Base-by-base conservation (phyloP, 306 rosid genomes). In the Biancaea sappan region DNA sequence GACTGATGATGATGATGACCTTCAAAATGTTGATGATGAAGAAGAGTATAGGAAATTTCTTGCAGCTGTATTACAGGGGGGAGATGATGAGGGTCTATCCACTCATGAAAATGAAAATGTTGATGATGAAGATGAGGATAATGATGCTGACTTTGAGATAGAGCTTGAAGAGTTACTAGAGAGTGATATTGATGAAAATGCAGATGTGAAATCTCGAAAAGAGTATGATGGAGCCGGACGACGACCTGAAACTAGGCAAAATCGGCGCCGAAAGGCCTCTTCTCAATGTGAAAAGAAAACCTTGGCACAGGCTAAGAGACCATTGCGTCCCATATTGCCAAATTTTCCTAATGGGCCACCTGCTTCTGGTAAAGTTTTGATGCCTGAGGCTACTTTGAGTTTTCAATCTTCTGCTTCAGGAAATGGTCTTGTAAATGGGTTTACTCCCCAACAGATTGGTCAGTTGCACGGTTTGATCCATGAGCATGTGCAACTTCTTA, bases 81-180 rank as follows among this genome's bases (percentile, higher is more conserved):
- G 89, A 65, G 92, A 90, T 38, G 88, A 67, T 66, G 90, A 81
- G 22, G 83, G 72, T 59, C 69, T 76, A 78, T 81, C 82, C 44
- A 51, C 79, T 52, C 87, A 84, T 76, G 96, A 73, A 79, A 88
- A 88, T 82, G 95, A 79, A 79, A 90, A 38, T 76, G 89, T 57
- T 46, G 96, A 85, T 53, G 97, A 94, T 37, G 99, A 86, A 74
- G 93, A 92, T 71, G 99, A 92, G 76, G 97, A 94, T 78, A 94
- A 88, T 43, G 99, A 94, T 84, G 96, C 85, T 12, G 99, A 94
- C 85, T 94, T 92, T 80, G 99, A 94, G 87, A 83, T 90, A 80
- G 99, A 94, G 79, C 93, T 94, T 71, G 96, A 94, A 81, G 99
- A 90, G 88, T 85, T 92, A 65, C 87, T 92, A 62, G 99, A 92